Base-by-base conservation (phyloP, 2,329 filamentous ascomycete species). In the Fusarium torreyae region DNA sequence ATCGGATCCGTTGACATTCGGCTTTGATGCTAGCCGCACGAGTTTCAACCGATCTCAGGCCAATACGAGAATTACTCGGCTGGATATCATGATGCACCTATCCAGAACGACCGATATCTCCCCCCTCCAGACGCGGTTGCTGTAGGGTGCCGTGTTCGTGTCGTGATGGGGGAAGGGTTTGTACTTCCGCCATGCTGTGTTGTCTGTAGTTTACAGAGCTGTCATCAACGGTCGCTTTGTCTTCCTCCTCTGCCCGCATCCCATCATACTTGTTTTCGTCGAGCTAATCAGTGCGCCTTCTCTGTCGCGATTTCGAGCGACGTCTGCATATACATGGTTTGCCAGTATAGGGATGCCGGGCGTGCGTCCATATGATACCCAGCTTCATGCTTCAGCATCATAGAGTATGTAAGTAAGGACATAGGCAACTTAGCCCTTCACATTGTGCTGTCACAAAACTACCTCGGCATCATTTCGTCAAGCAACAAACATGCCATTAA, bases 11-110 rank as follows among this genome's bases (percentile, higher is more conserved):
- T 26, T 50, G 39, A 57, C 60, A 44, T 42, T 46, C 49, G 24
- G 39, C 46, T 55, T 58, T 40, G 45, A 45, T 66, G 51, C 70
- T 54, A 38, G 54, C 60, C 60, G 57, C 60, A 36, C 61, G 64
- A 72, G 42, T 60, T 69, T 60, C 52, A 46, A 48, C 52, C 39
- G 44, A 58, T 55, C 58, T 68, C 55, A 63, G 39, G 55, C 65
- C 24, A 57, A 74, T 64, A 73, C 70, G 71, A 74, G 65, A 74
- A 74, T 68, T 66, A 64, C 44, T 73, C 70, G 70, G 70, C 68
- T 68, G 39, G 11, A 42, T 61, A 36, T 57, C 45, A 57, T 58
- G 60, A 58, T 63, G 58, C 57, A 70, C 43, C 39, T 59, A 61
- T 56, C 58, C 50, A 57, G 60, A 57, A 59, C 57, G 62, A 59